These are phyloP conservation scores for Coemansia sp. DNA, from an alignment of 192 early-diverging fungal genomes.

Conservation along the genomic window DNA sequence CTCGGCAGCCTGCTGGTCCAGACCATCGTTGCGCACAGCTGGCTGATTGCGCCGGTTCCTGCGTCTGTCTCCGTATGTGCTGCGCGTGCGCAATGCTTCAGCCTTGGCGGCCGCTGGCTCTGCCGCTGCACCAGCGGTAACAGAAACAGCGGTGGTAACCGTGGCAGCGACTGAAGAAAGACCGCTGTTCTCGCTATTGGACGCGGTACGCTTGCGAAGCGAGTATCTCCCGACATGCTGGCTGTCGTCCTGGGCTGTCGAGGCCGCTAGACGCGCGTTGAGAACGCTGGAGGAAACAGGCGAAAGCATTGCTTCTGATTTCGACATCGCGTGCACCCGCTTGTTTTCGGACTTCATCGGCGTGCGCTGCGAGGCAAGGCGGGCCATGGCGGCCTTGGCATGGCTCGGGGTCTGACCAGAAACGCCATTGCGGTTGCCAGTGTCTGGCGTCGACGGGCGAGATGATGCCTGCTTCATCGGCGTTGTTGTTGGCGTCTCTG, in stretches of 20 bases:
- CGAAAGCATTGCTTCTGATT: constrained; percentile 17
- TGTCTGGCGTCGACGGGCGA: not conserved
- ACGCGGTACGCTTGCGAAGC: constrained; percentile 39
- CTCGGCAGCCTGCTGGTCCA: constrained; percentile 44
- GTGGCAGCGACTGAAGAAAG: not conserved
- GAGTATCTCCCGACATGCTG: constrained; percentile 4
- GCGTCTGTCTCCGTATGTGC: constrained; percentile 47
- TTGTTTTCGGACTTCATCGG: constrained; percentile 25
- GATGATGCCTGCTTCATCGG: constrained; percentile 1
- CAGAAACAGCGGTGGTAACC: not conserved
- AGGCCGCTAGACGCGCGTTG: constrained; percentile 22
- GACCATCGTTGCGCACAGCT: constrained; percentile 20
- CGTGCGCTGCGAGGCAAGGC: constrained; percentile 26
- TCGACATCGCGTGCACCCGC: constrained; percentile 14
- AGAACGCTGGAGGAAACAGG: constrained; percentile 38
- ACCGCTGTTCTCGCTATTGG: constrained; percentile 5
- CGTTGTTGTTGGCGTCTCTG: constrained; percentile 4
- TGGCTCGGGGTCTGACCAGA: not conserved
- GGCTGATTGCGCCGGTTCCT: constrained; percentile 46
- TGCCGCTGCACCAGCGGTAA: not conserved
- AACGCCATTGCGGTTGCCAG: not conserved
- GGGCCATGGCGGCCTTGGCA: constrained; percentile 11
- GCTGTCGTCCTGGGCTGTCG: constrained; percentile 4
- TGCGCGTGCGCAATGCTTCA: constrained; percentile 25
- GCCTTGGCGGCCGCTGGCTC: constrained; percentile 4